phyloP scores from a whole-genome alignment of 345 rosid genomes.

The Populus davidiana region DNA sequence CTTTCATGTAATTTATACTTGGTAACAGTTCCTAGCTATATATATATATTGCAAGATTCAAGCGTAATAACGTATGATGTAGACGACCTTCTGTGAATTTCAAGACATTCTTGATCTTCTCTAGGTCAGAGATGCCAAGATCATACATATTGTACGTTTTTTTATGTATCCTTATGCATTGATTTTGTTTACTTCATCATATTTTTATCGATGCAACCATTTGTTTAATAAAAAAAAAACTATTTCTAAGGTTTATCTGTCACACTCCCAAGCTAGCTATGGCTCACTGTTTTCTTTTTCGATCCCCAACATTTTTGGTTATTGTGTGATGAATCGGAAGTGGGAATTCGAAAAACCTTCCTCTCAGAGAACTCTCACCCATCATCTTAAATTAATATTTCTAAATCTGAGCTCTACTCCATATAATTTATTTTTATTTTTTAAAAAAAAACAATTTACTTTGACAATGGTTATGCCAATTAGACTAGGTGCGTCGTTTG shows the following conservation, averaged over 20 bases:
- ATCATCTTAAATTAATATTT: no score
- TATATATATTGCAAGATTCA: not conserved
- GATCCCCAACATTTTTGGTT: no score
- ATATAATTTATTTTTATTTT: no score
- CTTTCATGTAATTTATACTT: slow-evolving; percentile 6
- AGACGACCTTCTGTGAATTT: not conserved
- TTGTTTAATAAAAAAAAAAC: no score
- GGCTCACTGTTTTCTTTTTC: no score
- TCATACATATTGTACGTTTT: not conserved
- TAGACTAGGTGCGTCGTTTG: not conserved
- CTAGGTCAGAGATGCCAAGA: not conserved
- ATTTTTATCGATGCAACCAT: not conserved
- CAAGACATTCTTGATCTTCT: not conserved
- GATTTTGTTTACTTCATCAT: not conserved
- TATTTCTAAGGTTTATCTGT: no score
- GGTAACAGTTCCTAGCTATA: not conserved
- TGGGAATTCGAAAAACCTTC: no score
- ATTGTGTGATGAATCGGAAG: no score
- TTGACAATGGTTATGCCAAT: not conserved
- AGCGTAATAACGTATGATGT: not conserved
- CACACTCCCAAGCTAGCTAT: no score
- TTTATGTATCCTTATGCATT: not conserved
- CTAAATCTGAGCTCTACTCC: not conserved
- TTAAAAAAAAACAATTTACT: no score
- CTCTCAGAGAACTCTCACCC: no score